A percentile compares a stretch with the other conserved stretches of the same genome.
phyloP scores from a whole-genome alignment of 495 filamentous ascomycete species.

The Neurospora pannonica region DNA sequence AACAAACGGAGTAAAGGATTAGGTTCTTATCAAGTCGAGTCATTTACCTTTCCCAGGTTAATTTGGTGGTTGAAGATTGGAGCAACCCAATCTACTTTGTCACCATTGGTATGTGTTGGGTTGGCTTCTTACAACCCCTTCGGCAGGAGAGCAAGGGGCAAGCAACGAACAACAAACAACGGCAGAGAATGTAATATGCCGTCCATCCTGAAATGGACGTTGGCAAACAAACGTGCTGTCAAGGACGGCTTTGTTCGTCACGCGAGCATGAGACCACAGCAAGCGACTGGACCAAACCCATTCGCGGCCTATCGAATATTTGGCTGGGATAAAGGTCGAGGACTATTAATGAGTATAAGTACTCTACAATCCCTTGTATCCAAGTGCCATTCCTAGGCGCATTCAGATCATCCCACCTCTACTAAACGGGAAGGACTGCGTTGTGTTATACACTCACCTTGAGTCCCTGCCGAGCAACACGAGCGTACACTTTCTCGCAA shows the following conservation, averaged over 20 bases:
- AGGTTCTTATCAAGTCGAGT: too few relatives aligned
- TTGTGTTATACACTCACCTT: too few relatives aligned
- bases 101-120: too few relatives aligned
- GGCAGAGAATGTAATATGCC: not conserved
- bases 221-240: not conserved
- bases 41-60: too few relatives aligned
- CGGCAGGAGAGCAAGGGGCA: not conserved
- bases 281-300: not conserved
- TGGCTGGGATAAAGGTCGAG: not conserved
- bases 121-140: too few relatives aligned
- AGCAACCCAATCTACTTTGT: not conserved
- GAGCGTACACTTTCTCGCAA: too few relatives aligned
- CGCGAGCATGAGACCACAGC: not conserved
- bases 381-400: too few relatives aligned
- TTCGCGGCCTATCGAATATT: not conserved
- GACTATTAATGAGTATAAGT: not conserved
- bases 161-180: not conserved
- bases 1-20: too few relatives aligned
- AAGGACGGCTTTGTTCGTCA: not conserved
- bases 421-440: too few relatives aligned
- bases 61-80: too few relatives aligned
- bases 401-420: too few relatives aligned
- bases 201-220: not conserved
- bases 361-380: not conserved
- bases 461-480: not conserved